These are phyloP conservation scores for Gossypium longicalyx DNA, from an alignment of 345 rosid species.

Conservation along the genomic window DNA sequence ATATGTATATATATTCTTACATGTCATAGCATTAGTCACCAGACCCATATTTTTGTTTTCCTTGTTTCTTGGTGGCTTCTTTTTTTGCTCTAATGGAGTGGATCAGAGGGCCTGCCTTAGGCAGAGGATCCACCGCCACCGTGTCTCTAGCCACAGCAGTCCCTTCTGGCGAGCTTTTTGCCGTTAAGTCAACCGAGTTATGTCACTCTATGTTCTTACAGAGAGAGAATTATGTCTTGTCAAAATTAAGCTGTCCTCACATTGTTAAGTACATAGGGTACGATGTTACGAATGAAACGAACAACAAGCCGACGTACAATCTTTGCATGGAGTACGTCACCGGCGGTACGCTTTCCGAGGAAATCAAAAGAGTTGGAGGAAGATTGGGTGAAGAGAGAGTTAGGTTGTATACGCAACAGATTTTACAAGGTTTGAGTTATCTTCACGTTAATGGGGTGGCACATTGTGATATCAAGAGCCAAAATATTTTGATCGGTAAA, in stretches of 20 bases:
- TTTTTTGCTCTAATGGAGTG: constrained; percentile 45
- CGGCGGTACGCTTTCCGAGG: constrained; percentile 64
- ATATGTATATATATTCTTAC: constrained; percentile 8
- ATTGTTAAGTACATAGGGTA: constrained; percentile 61
- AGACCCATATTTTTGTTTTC: not conserved
- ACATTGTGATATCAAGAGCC: constrained; percentile 82
- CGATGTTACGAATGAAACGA: constrained; percentile 30
- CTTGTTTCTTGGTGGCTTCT: constrained; percentile 15
- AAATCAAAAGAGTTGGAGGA: constrained; percentile 52
- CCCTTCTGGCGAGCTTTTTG: constrained; percentile 48
- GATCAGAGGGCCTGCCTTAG: constrained; percentile 71
- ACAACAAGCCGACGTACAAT: constrained; percentile 35
- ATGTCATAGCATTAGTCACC: not conserved
- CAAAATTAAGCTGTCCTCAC: constrained; percentile 53
- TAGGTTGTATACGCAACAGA: constrained; percentile 36
- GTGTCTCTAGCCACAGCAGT: constrained; percentile 57
- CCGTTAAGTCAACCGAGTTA: constrained; percentile 62
- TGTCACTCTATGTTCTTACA: constrained; percentile 48
- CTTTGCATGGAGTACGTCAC: constrained; percentile 61
- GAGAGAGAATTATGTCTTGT: constrained; percentile 48
- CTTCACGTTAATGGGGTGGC: constrained; percentile 55
- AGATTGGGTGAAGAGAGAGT: constrained; percentile 47
- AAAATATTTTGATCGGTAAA: constrained; percentile 55
- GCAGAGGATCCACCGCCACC: constrained; percentile 81
- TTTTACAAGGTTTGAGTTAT: constrained; percentile 52